Evolutionary conservation across 805 yeast genomes (phyloP).

Genomic region (Saccharomycopsis sp.): DNA sequence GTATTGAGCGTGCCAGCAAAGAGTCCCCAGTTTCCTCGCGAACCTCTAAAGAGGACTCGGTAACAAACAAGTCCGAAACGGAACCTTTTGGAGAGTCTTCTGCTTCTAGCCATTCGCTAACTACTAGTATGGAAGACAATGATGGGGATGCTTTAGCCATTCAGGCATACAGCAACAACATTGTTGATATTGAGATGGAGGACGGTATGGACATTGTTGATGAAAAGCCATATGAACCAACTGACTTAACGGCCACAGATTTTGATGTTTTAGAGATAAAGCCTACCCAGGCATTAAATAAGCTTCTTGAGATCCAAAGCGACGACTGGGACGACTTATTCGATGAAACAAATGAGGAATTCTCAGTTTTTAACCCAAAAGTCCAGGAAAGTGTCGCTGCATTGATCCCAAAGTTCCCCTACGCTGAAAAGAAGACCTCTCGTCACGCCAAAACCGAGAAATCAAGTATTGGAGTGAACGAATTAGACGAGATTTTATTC

Average conservation of each 20-base stretch:
- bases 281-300: conserved; percentile 21
- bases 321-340: conserved; percentile 14
- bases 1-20: no score
- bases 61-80: not conserved
- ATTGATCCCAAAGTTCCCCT: conserved; percentile 13
- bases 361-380: conserved; percentile 31
- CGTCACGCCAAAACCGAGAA: conserved; percentile 20
- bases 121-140: conserved; percentile 20
- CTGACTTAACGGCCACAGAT: conserved; percentile 41
- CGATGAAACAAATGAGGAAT: conserved; percentile 23
- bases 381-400: conserved; percentile 10
- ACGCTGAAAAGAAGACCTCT: conserved; percentile 12
- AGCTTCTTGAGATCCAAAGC: not conserved
- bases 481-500: conserved; percentile 42
- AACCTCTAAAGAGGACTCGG: not conserved
- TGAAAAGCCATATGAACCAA: conserved; percentile 67
- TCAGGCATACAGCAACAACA: not conserved
- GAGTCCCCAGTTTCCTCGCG: not conserved
- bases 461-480: conserved; percentile 23
- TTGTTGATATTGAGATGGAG: conserved; percentile 2
- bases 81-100: not conserved
- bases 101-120: conserved; percentile 21
- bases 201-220: conserved; percentile 36
- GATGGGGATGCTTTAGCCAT: not conserved
- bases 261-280: conserved; percentile 33